phyloP scores from a whole-genome alignment of 2,329 filamentous ascomycete genomes.

The Colletotrichum caudatum region DNA sequence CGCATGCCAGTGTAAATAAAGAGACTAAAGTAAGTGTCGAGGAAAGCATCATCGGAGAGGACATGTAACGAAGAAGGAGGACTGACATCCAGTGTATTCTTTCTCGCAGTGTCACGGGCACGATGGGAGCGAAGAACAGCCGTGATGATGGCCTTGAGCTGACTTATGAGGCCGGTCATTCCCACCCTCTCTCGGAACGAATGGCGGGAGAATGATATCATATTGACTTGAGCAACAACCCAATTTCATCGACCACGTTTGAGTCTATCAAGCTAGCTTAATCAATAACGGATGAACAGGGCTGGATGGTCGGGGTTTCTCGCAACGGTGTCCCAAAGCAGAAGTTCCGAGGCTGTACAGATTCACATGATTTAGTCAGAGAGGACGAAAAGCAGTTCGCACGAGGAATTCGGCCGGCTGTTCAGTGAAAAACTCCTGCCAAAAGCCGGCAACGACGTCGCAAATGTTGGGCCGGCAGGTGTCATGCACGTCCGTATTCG shows the following conservation, averaged over 20 bases:
- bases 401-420: neutral
- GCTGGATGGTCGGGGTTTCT: slow-evolving; percentile 3
- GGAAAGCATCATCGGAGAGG: neutral
- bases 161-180: slow-evolving; percentile 17
- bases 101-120: neutral
- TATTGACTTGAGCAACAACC: neutral
- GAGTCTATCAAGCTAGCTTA: slow-evolving; percentile 11
- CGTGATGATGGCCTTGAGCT: neutral
- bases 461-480: slow-evolving; percentile 30
- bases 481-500: slow-evolving; percentile 23
- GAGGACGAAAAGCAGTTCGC: neutral
- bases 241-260: neutral
- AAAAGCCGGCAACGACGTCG: slow-evolving; percentile 13
- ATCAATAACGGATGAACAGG: slow-evolving; percentile 33
- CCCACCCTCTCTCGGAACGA: neutral
- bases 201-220: slow-evolving; percentile 29
- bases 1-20: neutral
- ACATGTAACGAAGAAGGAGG: neutral
- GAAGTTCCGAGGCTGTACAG: slow-evolving; percentile 5
- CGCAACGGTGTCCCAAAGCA: slow-evolving; percentile 22
- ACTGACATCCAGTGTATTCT: neutral
- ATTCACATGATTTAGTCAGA: neutral
- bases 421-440: neutral
- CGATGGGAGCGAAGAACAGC: neutral
- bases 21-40: slow-evolving; percentile 6